A percentile compares a stretch with the other conserved stretches of the same genome.
Evolutionary conservation across 192 early-diverging fungal species (phyloP).

Genomic region (Podila minutissima): DNA sequence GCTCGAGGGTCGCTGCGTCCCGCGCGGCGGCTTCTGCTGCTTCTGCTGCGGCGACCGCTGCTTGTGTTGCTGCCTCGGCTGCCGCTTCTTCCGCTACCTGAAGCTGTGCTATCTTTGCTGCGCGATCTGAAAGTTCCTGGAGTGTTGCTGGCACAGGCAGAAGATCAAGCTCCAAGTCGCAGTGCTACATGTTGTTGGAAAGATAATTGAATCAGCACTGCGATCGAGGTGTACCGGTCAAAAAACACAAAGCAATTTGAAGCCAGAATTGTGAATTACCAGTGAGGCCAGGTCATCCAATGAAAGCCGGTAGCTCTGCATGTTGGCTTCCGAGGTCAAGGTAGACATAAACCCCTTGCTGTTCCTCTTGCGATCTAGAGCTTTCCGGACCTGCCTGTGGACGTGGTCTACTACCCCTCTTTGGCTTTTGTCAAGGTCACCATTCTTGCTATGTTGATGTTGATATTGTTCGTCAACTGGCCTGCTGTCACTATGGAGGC

Average conservation of each 20-base stretch:
- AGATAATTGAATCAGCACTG: background rate
- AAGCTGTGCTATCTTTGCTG: background rate
- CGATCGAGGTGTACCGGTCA: background rate
- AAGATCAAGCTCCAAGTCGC: constrained; percentile 22
- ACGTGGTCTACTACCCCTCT: constrained; percentile 22
- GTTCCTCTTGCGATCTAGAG: constrained; percentile 17
- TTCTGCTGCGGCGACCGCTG: background rate
- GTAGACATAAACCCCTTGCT: constrained; percentile 16
- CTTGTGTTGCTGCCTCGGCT: background rate
- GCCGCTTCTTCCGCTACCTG: background rate
- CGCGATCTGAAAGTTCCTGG: background rate
- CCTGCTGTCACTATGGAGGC: constrained; percentile 5
- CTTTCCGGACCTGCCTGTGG: constrained; percentile 3
- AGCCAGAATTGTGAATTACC: background rate
- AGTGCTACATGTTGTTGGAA: constrained; percentile 4
- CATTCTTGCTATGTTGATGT: background rate
- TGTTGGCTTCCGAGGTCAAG: background rate
- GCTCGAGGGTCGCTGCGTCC: background rate
- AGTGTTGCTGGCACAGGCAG: constrained; percentile 17
- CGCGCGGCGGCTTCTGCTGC: background rate
- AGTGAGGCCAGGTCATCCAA: constrained; percentile 12
- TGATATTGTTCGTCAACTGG: background rate
- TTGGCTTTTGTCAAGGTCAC: background rate
- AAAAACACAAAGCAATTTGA: too few relatives aligned
- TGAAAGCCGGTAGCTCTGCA: constrained; percentile 14